phyloP scores from a whole-genome alignment of 139 green algal species.

The Coelastrella sp. region DNA sequence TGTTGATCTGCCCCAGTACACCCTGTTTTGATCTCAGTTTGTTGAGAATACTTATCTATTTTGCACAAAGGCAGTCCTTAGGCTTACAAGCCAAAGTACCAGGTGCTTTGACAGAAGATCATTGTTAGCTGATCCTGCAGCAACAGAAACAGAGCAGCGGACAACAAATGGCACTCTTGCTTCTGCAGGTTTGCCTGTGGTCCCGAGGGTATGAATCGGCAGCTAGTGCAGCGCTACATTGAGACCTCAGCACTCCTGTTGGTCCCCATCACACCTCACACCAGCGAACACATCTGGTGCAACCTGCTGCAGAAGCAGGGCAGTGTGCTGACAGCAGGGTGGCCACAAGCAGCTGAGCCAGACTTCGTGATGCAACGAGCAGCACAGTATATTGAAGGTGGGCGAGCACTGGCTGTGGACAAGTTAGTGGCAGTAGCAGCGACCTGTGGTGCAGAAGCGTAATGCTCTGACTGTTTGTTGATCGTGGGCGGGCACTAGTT shows the following conservation, averaged over 20 bases:
- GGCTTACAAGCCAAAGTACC: no score
- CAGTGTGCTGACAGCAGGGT: constrained; percentile 73
- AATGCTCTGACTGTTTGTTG: no score
- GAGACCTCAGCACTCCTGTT: constrained; percentile 86
- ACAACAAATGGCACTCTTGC: no score
- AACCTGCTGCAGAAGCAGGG: constrained; percentile 74
- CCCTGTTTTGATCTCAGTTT: background rate
- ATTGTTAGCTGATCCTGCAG: no score
- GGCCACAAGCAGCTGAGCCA: constrained; percentile 69
- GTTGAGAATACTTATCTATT: no score
- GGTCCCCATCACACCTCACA: constrained; percentile 94
- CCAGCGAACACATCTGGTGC: constrained; percentile 93
- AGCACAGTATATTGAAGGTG: constrained; percentile 69
- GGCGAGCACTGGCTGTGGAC: no score
- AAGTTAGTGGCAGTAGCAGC: no score
- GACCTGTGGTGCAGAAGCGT: background rate
- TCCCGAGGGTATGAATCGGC: constrained; percentile 81
- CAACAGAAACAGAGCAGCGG: no score
- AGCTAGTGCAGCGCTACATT: constrained; percentile 83
- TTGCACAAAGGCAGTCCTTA: no score
- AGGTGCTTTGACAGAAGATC: no score
- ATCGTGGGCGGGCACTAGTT: no score
- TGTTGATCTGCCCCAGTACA: background rate
- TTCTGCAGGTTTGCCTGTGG: constrained; percentile 79
- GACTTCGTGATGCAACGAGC: constrained; percentile 83